Conservation (phyloP, 805 yeast genomes). For the Saturnispora dispora region DNA sequence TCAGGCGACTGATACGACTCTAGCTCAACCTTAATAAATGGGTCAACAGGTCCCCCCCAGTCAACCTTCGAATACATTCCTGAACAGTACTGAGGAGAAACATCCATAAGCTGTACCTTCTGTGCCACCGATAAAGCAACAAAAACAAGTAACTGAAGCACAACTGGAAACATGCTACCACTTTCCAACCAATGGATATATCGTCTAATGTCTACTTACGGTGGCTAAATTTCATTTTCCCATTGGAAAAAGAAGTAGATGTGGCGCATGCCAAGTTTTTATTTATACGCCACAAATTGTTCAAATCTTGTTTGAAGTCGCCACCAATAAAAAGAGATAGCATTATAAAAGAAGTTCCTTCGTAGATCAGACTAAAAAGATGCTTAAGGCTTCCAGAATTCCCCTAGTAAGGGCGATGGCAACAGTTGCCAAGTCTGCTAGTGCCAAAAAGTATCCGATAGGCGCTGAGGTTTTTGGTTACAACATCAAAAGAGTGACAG, state of each 20-base stretch:
- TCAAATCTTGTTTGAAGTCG: neutral
- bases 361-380: neutral
- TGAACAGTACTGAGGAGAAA: conserved; percentile 61
- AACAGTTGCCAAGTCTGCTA: conserved; percentile 4
- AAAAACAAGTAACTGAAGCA: neutral
- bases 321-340: neutral
- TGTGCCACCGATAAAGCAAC: conserved; percentile 27
- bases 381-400: neutral
- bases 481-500: conserved; percentile 49
- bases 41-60: conserved; percentile 74
- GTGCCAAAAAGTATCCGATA: conserved; percentile 43
- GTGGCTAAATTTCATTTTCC: neutral
- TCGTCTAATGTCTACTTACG: neutral
- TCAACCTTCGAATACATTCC: conserved; percentile 85
- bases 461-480: conserved; percentile 62
- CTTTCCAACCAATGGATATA: neutral
- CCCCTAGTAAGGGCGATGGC: conserved; percentile 6
- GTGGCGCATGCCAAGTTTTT: neutral
- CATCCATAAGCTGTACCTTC: conserved; percentile 40
- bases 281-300: neutral
- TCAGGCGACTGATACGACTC: conserved; percentile 23
- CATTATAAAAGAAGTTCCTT: neutral
- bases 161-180: neutral
- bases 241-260: neutral
- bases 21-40: conserved; percentile 46